These are phyloP conservation scores for Dipteronia sinensis DNA, from an alignment of 345 rosid genomes.

Conservation along the genomic window DNA sequence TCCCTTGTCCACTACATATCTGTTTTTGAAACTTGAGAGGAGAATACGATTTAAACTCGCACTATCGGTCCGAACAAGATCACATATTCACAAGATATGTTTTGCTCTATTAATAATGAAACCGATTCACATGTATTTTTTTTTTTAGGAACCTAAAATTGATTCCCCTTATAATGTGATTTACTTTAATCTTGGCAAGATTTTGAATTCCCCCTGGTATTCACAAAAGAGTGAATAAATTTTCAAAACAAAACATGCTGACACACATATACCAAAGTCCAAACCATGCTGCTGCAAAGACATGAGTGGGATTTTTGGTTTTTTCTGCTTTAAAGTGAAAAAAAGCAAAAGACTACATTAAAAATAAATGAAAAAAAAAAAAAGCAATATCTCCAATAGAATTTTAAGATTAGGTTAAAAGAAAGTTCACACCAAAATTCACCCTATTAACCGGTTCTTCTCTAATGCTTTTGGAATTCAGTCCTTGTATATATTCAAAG, in stretches of 20 bases:
- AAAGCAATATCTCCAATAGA: neutral
- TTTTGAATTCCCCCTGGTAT: neutral
- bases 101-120: neutral
- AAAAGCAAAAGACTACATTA: conserved; percentile 9
- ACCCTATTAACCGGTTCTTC: too few relatives aligned
- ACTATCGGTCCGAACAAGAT: too few relatives aligned
- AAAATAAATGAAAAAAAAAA: neutral
- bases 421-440: too few relatives aligned
- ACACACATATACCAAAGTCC: neutral
- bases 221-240: neutral
- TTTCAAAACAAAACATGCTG: neutral
- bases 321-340: conserved; percentile 3
- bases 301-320: neutral
- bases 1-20: too few relatives aligned
- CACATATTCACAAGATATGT: too few relatives aligned
- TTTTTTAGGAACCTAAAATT: neutral
- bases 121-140: neutral
- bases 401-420: too few relatives aligned
- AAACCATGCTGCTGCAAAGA: neutral
- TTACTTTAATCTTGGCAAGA: neutral
- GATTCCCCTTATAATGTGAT: neutral
- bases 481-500: too few relatives aligned
- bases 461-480: too few relatives aligned
- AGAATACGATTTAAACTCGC: too few relatives aligned
- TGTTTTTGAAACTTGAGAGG: too few relatives aligned